Conservation (phyloP, 257 asterid genomes). For the Salvia miltiorrhiza region DNA sequence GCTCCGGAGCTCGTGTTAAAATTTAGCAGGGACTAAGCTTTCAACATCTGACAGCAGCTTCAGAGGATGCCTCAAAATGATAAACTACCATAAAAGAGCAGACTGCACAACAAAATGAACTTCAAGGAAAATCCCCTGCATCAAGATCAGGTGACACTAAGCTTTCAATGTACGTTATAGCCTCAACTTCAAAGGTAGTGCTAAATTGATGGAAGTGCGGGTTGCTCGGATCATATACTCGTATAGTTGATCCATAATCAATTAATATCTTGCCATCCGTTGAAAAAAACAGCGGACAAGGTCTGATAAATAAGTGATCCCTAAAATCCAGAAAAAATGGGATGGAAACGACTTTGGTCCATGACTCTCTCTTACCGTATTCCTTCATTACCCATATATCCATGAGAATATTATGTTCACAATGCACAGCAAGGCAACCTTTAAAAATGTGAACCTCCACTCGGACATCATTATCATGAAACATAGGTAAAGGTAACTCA, state of each 20-base stretch:
- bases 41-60: background rate
- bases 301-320: constrained; percentile 10
- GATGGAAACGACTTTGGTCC: constrained; percentile 20
- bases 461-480: background rate
- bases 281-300: constrained; percentile 12
- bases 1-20: background rate
- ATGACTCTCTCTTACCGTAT: constrained; percentile 15
- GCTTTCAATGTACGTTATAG: constrained; percentile 24
- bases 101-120: background rate
- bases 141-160: constrained; percentile 20
- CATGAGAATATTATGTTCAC: constrained; percentile 13
- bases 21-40: background rate
- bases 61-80: background rate
- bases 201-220: constrained; percentile 4
- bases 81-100: background rate
- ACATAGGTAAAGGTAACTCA: constrained; percentile 10
- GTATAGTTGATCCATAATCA: constrained; percentile 20
- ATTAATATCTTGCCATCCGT: constrained; percentile 17
- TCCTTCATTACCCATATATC: constrained; percentile 30
- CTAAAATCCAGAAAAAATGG: constrained; percentile 22
- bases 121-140: background rate
- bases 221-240: constrained; percentile 11
- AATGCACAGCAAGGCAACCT: constrained; percentile 20
- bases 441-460: constrained; percentile 13
- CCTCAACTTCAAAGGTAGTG: background rate